These are phyloP conservation scores for Tothia fuscella DNA, from an alignment of 2,329 filamentous ascomycete genomes.

Conservation along the genomic window DNA sequence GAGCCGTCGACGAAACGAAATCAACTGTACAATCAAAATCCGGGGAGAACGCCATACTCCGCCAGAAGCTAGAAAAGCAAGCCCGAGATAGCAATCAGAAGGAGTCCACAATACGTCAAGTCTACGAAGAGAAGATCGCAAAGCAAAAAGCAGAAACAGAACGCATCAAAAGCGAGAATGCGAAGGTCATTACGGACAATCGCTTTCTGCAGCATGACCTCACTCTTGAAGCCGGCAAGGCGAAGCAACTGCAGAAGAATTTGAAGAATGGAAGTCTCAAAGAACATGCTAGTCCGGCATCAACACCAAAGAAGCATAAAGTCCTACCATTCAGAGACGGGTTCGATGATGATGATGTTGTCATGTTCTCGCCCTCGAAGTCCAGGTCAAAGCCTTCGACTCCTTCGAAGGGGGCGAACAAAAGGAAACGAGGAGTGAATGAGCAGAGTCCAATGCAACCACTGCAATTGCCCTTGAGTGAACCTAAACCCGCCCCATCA, in stretches of 20 bases:
- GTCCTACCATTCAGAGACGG: slow-evolving; percentile 56
- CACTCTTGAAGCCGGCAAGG: slow-evolving; percentile 40
- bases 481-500: neutral
- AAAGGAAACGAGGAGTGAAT: slow-evolving; percentile 51
- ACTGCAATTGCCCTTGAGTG: slow-evolving; percentile 4
- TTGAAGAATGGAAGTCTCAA: slow-evolving; percentile 16
- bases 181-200: slow-evolving; percentile 55
- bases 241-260: slow-evolving; percentile 26
- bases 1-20: slow-evolving; percentile 29
- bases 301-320: slow-evolving; percentile 53
- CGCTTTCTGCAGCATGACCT: slow-evolving; percentile 63
- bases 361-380: slow-evolving; percentile 40
- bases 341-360: slow-evolving; percentile 58
- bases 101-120: slow-evolving; percentile 48
- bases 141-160: slow-evolving; percentile 54
- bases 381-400: slow-evolving; percentile 34
- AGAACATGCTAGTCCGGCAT: slow-evolving; percentile 24
- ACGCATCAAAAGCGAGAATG: slow-evolving; percentile 50
- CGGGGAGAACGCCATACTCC: slow-evolving; percentile 65
- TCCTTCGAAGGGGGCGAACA: slow-evolving; percentile 48
- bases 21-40: slow-evolving; percentile 48
- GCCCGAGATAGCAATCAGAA: slow-evolving; percentile 51
- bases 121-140: slow-evolving; percentile 51
- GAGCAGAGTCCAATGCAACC: slow-evolving; percentile 55
- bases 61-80: slow-evolving; percentile 53